These are phyloP conservation scores for Fusarium musae DNA, from an alignment of 2,329 filamentous ascomycete genomes.

Conservation along the genomic window DNA sequence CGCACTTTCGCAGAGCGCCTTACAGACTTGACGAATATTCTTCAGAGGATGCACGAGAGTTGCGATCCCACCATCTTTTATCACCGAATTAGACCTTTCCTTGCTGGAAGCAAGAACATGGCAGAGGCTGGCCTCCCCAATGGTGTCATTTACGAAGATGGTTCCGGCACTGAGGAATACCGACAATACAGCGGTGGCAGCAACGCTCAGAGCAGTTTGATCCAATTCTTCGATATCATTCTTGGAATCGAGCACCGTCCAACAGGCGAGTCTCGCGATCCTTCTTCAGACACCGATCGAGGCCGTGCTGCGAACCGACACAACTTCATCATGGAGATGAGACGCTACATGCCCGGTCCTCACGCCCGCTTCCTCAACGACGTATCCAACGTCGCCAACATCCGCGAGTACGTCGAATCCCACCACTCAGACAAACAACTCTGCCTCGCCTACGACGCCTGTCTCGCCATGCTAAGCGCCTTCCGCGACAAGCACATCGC, in stretches of 20 bases:
- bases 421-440: conserved; percentile 72
- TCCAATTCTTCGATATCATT: conserved; percentile 96
- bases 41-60: conserved; percentile 93
- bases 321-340: conserved; percentile 98
- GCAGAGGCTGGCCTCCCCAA: conserved; percentile 88
- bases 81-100: conserved; percentile 92
- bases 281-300: conserved; percentile 57
- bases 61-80: conserved; percentile 97
- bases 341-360: conserved; percentile 93
- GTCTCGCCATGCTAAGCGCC: conserved; percentile 73
- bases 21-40: conserved; percentile 81
- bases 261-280: conserved; percentile 76
- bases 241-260: conserved; percentile 91
- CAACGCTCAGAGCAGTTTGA: conserved; percentile 95
- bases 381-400: conserved; percentile 82
- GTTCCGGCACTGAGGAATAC: conserved; percentile 73
- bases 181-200: conserved; percentile 92
- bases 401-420: conserved; percentile 81
- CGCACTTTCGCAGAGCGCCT: conserved; percentile 85
- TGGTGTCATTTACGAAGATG: conserved; percentile 89
- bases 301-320: conserved; percentile 58
- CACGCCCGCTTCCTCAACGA: conserved; percentile 91
- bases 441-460: conserved; percentile 88
- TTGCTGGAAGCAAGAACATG: conserved; percentile 99
- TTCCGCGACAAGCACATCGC: conserved; percentile 96